A percentile compares a stretch with the other conserved stretches of the same genome.
phyloP scores from a whole-genome alignment of 2,329 filamentous ascomycete genomes.

The Pezicula radicicola region DNA sequence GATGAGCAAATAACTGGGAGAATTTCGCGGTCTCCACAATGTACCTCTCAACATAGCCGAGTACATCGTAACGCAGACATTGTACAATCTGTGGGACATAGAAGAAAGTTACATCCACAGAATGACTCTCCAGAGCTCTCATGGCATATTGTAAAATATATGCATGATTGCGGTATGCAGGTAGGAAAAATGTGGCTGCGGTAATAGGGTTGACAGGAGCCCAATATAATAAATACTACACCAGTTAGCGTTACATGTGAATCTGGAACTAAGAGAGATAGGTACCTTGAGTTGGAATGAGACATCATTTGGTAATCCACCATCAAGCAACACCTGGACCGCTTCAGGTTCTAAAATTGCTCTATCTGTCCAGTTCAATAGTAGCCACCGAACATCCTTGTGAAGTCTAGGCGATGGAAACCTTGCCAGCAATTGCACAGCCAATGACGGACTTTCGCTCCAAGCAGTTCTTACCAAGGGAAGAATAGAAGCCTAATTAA shows the following conservation, averaged over 20 bases:
- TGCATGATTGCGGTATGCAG: conserved; percentile 85
- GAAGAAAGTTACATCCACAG: conserved; percentile 97
- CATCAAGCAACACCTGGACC: conserved; percentile 76
- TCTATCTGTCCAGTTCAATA: conserved; percentile 81
- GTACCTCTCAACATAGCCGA: conserved; percentile 94
- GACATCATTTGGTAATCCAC: conserved; percentile 73
- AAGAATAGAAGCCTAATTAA: conserved; percentile 34
- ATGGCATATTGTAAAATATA: conserved; percentile 97
- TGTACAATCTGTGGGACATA: conserved; percentile 99
- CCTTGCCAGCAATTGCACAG: conserved; percentile 77
- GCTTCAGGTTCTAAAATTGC: conserved; percentile 79
- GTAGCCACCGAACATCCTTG: conserved; percentile 72
- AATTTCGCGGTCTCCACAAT: conserved; percentile 96
- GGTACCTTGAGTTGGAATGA: conserved; percentile 78
- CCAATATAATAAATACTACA: conserved; percentile 87
- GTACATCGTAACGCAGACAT: conserved; percentile 82
- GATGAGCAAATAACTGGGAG: conserved; percentile 97
- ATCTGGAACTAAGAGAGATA: not conserved
- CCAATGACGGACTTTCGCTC: conserved; percentile 79
- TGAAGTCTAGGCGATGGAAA: conserved; percentile 74
- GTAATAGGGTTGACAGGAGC: conserved; percentile 88
- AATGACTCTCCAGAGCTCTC: conserved; percentile 88
- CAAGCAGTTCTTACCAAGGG: conserved; percentile 78
- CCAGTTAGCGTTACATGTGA: conserved; percentile 24
- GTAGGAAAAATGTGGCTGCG: conserved; percentile 89